Conservation (phyloP, 352 stramenopile species). For the Globisporangium nagaii region DNA sequence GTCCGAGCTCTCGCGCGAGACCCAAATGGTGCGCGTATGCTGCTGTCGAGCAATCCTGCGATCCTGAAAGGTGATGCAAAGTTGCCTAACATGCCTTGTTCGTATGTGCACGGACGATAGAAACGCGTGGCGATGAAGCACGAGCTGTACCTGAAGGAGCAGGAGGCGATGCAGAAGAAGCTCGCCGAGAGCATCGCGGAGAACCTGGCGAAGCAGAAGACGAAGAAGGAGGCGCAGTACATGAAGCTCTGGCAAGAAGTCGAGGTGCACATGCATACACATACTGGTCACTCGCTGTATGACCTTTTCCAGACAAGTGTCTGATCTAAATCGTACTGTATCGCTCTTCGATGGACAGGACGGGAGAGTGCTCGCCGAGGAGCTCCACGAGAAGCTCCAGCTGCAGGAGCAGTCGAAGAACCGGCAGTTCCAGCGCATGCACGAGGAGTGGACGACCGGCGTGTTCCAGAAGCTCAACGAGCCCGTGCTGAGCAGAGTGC, state of each 20-base stretch:
- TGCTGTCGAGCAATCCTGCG: too few species aligned
- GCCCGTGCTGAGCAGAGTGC: constrained; percentile 45
- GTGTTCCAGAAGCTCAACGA: constrained; percentile 76
- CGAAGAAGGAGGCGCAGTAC: constrained; percentile 61
- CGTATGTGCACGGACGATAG: constrained; percentile 10
- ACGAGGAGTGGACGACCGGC: constrained; percentile 58
- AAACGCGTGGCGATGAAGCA: constrained; percentile 74
- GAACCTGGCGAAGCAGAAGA: constrained; percentile 55
- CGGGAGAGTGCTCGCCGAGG: constrained; percentile 46
- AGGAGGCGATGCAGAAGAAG: constrained; percentile 56
- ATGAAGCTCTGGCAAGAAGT: constrained; percentile 65
- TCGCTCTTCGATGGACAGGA: constrained; percentile 21
- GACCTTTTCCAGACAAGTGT: too few species aligned
- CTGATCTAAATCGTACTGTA: too few species aligned
- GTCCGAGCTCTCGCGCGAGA: constrained; percentile 53
- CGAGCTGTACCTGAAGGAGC: constrained; percentile 65
- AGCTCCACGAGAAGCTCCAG: constrained; percentile 57
- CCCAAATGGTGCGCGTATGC: constrained; percentile 29
- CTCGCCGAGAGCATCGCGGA: constrained; percentile 57
- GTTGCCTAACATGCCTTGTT: background rate
- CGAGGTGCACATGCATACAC: constrained; percentile 24
- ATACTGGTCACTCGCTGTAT: too few species aligned
- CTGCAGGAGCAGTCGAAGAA: constrained; percentile 58
- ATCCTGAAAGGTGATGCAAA: too few species aligned
- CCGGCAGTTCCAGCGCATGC: constrained; percentile 61